Conservation (phyloP, 495 filamentous ascomycete species). For the Aspergillus leporis region DNA sequence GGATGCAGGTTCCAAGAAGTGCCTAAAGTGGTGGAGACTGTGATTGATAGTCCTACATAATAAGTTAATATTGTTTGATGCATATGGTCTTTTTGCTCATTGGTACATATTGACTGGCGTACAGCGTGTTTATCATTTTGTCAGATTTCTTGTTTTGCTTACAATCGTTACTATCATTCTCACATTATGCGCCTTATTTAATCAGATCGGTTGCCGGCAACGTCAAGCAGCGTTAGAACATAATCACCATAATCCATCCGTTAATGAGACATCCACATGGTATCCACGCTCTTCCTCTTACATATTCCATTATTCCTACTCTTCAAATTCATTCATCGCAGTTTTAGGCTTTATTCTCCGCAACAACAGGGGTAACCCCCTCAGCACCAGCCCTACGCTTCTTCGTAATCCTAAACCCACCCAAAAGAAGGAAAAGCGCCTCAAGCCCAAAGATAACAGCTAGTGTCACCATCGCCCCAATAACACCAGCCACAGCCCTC, state of each 20-base stretch:
- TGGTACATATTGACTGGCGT: neutral
- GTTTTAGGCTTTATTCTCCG: constrained; percentile 15
- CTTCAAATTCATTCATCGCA: neutral
- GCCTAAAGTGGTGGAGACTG: neutral
- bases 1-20: neutral
- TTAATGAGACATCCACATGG: too few relatives aligned
- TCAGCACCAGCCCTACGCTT: constrained; percentile 29
- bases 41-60: neutral
- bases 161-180: neutral
- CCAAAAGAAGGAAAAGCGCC: constrained; percentile 42
- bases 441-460: constrained; percentile 52
- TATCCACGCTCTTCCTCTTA: too few relatives aligned
- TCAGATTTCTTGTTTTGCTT: neutral
- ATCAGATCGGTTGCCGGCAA: neutral
- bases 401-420: constrained; percentile 42
- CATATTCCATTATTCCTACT: neutral
- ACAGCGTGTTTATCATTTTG: neutral
- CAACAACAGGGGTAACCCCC: constrained; percentile 13
- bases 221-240: neutral
- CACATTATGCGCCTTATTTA: neutral
- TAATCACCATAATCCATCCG: neutral
- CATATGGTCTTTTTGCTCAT: neutral
- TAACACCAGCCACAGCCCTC: constrained; percentile 53
- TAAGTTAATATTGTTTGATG: neutral
- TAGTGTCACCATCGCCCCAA: constrained; percentile 63